Conservation (phyloP, 2,329 filamentous ascomycete species). For the Ilyonectria mors-panacis region DNA sequence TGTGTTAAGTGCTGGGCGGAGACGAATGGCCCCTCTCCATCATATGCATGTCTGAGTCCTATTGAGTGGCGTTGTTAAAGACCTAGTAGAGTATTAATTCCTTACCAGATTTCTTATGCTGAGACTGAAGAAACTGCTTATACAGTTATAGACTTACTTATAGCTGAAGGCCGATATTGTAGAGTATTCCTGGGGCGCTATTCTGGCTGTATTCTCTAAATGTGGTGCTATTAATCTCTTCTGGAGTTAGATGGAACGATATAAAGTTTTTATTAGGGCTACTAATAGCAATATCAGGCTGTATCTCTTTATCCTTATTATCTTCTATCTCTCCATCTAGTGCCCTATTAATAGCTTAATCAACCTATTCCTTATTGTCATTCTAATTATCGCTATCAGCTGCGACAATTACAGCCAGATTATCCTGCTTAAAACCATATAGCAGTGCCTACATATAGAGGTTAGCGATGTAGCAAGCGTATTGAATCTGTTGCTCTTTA, state of each 20-base stretch:
- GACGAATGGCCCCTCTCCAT: neutral
- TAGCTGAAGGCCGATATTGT: neutral
- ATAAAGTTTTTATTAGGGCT: neutral
- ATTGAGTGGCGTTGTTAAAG: conserved; percentile 6
- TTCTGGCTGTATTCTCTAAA: neutral
- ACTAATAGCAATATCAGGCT: neutral
- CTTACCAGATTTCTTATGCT: conserved; percentile 3
- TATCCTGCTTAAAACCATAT: neutral
- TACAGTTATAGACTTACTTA: neutral
- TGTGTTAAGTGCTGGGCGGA: neutral
- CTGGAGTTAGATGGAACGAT: neutral
- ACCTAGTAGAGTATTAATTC: conserved; percentile 1
- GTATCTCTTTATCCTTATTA: neutral
- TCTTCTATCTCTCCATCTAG: neutral
- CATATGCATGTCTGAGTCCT: conserved; percentile 1
- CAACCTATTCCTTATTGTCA: neutral
- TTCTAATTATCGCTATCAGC: neutral
- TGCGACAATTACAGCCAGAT: neutral
- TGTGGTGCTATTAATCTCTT: neutral
- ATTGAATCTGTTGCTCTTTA: neutral
- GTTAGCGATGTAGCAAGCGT: neutral
- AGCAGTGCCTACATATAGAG: neutral
- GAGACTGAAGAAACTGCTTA: neutral
- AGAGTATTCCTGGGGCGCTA: neutral
- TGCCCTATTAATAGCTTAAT: neutral